Base-by-base conservation (phyloP, 305 asterid genomes). In the Lippia alba region DNA sequence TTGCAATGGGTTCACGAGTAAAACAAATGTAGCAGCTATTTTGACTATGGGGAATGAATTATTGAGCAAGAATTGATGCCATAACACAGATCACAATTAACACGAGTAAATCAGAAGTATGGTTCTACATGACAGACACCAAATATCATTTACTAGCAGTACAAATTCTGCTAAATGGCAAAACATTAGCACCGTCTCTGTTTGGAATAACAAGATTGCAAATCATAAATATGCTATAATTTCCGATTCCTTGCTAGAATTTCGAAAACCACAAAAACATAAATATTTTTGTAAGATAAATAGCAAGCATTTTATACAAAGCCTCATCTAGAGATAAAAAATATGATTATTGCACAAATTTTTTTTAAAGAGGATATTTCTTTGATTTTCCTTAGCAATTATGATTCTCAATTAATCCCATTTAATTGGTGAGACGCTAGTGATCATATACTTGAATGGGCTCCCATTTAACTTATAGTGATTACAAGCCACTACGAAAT, bases 61-160 rank as follows among this genome's bases (percentile, higher is more conserved):
- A 50, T 64, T 50, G 57, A 30, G 33, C 57, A 33, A 30, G 5
- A 45, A 19, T 41, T 6, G n/a, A 66, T 39, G 56, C 10, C 41
- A 49, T 24, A 39, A 53, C 3, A n/a, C 44, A 44, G 0, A n/a
- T 24, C 30, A 24, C 2, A 24, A 24, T 24, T 24, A 3, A 3
- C 30, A 41, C 36, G 66, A 55, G 0, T 62, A 17, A 32, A 20
- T 57, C 55, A 33, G 9, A 34, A 44, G 9, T 65, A 72, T 54
- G 17, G 65, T 54, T 18, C 45, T 49, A 61, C 12, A 12, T 44
- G 30, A 3, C 30, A 33, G 58, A 62, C 59, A 15, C 3, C 15
- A 55, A 15, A 18, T 15, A 57, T 19, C 24, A 58, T 17, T 44
- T 48, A 40, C 55, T 36, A 16, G 36, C 16, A 4, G 4, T 40